Evolutionary conservation across 257 asterid genomes (phyloP).

Genomic region (Solanum okadae): DNA sequence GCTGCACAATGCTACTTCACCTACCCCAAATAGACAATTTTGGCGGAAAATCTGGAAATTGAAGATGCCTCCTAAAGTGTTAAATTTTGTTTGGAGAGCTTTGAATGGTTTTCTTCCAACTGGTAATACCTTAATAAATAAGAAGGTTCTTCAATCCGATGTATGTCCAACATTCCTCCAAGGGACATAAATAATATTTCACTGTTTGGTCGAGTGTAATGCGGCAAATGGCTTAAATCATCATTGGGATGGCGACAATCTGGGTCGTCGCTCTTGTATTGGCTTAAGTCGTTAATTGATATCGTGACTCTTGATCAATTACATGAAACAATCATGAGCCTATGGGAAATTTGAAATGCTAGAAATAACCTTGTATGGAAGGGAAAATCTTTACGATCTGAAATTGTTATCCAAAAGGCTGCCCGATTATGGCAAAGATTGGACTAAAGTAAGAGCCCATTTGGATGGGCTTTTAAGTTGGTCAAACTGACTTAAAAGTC

Average conservation of each 20-base stretch:
- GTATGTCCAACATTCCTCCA: not conserved
- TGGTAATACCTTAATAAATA: not conserved
- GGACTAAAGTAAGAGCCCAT: too few relatives aligned
- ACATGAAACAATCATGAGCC: not conserved
- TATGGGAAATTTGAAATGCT: not conserved
- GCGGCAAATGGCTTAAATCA: not conserved
- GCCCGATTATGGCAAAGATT: too few relatives aligned
- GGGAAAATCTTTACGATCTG: not conserved
- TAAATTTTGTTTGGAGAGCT: not conserved
- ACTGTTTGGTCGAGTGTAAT: not conserved
- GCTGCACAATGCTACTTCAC: not conserved
- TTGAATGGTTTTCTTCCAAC: not conserved
- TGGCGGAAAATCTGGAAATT: too few relatives aligned
- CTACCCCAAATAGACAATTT: not conserved
- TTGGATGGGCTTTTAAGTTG: too few relatives aligned
- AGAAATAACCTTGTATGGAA: not conserved
- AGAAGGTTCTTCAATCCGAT: not conserved
- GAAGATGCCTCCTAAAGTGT: not conserved
- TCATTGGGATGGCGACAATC: not conserved
- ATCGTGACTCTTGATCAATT: not conserved
- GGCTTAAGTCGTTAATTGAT: not conserved
- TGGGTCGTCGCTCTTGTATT: not conserved
- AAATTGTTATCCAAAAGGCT: not conserved
- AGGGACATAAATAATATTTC: not conserved
- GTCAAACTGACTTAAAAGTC: too few relatives aligned